phyloP scores from a whole-genome alignment of 2,329 filamentous ascomycete species.

The Colletotrichum brevisporum region DNA sequence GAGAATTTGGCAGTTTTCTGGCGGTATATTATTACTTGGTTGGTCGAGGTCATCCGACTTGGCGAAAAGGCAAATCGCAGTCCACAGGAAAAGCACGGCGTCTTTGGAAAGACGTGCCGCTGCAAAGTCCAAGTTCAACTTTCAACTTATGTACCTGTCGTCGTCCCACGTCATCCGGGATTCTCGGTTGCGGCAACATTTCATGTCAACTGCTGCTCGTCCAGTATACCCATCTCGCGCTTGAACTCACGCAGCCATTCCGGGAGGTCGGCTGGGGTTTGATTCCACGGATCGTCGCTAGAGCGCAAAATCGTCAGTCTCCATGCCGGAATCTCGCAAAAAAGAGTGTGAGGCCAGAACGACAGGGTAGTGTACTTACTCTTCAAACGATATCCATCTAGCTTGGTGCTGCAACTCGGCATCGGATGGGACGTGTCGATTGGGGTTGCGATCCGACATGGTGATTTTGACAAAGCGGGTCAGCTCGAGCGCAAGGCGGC shows the following conservation, averaged over 20 bases:
- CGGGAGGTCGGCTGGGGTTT: slow-evolving; percentile 53
- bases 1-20: too few relatives aligned
- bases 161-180: too few relatives aligned
- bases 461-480: slow-evolving; percentile 43
- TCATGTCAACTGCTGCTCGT: neutral
- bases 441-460: slow-evolving; percentile 48
- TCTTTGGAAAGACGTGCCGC: too few relatives aligned
- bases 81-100: too few relatives aligned
- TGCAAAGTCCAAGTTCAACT: too few relatives aligned
- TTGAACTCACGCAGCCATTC: slow-evolving; percentile 47
- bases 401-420: slow-evolving; percentile 53
- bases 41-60: too few relatives aligned
- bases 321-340: neutral
- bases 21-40: too few relatives aligned
- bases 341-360: neutral
- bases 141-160: too few relatives aligned
- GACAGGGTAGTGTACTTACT: slow-evolving; percentile 38
- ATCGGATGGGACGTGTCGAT: slow-evolving; percentile 50
- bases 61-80: too few relatives aligned
- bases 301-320: neutral
- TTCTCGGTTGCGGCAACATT: too few relatives aligned
- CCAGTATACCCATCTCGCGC: slow-evolving; percentile 23
- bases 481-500: slow-evolving; percentile 42
- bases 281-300: slow-evolving; percentile 56
- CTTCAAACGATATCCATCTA: slow-evolving; percentile 49